Conservation (phyloP, 768 basidiomycete genomes). For the Tephrocybe sp. region DNA sequence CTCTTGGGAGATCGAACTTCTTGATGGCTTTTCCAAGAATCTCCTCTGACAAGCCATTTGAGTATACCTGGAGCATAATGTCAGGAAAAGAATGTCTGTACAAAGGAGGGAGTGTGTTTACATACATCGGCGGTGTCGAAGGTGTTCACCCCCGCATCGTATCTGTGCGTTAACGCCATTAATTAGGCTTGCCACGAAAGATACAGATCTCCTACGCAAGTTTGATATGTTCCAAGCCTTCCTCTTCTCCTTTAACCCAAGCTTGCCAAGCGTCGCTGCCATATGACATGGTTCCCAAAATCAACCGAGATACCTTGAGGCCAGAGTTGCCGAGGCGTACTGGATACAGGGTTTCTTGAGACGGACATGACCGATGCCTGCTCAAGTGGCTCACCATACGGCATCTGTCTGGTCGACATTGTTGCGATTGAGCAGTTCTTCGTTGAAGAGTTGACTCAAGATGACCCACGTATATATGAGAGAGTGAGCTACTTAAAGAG, state of each 20-base stretch:
- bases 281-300: conserved; percentile 64
- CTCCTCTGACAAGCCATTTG: conserved; percentile 63
- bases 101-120: not conserved
- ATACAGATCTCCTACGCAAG: conserved; percentile 30
- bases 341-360: conserved; percentile 22
- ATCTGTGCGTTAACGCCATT: conserved; percentile 33
- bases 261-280: conserved; percentile 50
- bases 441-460: too few species aligned
- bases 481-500: too few species aligned
- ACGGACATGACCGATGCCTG: too few species aligned
- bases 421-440: too few species aligned
- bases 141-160: conserved; percentile 61
- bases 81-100: not conserved
- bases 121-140: conserved; percentile 51
- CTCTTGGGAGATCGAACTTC: conserved; percentile 62
- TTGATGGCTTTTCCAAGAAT: conserved; percentile 76
- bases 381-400: too few species aligned
- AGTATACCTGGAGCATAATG: conserved; percentile 47
- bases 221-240: conserved; percentile 54
- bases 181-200: not conserved
- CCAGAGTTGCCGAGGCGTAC: conserved; percentile 54
- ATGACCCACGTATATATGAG: too few species aligned
- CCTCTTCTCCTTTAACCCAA: conserved; percentile 48
- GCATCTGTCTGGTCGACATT: too few species aligned
- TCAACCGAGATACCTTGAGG: conserved; percentile 62